Evolutionary conservation across 2,329 filamentous ascomycete species (phyloP).

Genomic region (Biscogniauxia mediterranea): DNA sequence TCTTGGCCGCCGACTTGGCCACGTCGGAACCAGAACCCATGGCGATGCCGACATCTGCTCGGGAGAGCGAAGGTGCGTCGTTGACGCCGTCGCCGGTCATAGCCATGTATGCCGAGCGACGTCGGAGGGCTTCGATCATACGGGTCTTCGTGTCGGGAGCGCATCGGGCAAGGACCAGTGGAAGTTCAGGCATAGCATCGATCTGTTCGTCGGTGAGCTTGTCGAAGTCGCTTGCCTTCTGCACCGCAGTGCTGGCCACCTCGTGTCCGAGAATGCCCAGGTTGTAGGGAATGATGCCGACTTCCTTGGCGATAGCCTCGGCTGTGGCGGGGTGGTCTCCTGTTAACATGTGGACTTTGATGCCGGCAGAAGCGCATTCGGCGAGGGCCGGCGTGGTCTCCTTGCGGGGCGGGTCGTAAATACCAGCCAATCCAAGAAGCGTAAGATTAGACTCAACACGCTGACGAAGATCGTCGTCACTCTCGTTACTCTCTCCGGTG

Average conservation of each 20-base stretch:
- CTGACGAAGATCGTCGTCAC: constrained; percentile 50
- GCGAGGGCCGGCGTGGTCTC: constrained; percentile 73
- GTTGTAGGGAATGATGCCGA: constrained; percentile 71
- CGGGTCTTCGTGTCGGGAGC: constrained; percentile 84
- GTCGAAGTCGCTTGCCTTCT: constrained; percentile 78
- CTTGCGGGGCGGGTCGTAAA: constrained; percentile 81
- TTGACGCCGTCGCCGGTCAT: constrained; percentile 92
- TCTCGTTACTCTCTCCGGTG: constrained; percentile 25
- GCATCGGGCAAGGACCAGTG: constrained; percentile 80
- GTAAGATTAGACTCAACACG: constrained; percentile 66
- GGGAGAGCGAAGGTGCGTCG: constrained; percentile 77
- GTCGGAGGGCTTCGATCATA: constrained; percentile 85
- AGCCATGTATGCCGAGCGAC: constrained; percentile 72
- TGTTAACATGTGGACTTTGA: constrained; percentile 80
- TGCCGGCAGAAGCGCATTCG: constrained; percentile 70
- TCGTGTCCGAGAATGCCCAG: constrained; percentile 57
- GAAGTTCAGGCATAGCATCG: constrained; percentile 70
- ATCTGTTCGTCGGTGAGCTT: constrained; percentile 72
- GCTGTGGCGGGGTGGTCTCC: constrained; percentile 80
- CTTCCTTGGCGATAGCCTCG: constrained; percentile 73
- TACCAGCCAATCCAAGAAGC: constrained; percentile 78
- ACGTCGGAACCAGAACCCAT: constrained; percentile 90
- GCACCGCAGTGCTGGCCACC: constrained; percentile 67
- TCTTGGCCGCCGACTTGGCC: constrained; percentile 77
- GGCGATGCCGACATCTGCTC: constrained; percentile 81